Percentiles rank a stretch among this genome's conserved stretches.
Evolutionary conservation across 2,329 filamentous ascomycete species (phyloP).

Genomic region (Colletotrichum sp.): DNA sequence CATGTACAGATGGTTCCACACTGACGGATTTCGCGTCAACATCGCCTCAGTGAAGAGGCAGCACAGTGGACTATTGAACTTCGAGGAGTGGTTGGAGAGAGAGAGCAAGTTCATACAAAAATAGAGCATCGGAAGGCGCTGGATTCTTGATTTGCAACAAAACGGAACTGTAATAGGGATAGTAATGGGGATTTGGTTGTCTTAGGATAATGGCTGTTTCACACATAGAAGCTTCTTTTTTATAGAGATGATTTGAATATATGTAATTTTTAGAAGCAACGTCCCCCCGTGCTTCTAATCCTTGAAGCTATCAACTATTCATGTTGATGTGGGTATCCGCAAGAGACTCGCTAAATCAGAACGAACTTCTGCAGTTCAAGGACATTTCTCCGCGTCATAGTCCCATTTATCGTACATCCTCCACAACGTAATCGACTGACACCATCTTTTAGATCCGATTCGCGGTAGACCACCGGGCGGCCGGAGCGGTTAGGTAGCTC

Average conservation of each 20-base stretch:
- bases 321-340: background rate
- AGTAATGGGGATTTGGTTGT: background rate
- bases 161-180: background rate
- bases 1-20: background rate
- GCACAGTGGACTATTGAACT: background rate
- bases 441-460: background rate
- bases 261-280: too few relatives aligned
- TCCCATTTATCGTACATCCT: background rate
- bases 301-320: background rate
- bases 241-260: background rate
- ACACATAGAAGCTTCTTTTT: background rate
- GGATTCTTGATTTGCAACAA: accelerated
- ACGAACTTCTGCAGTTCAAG: background rate
- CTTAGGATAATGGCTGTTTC: background rate
- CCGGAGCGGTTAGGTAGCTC: slow-evolving; percentile 3
- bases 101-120: background rate
- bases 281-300: too few relatives aligned
- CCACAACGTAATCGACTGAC: accelerated
- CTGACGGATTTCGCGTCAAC: background rate
- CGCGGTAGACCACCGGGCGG: slow-evolving; percentile 5
- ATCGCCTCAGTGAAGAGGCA: background rate
- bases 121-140: background rate
- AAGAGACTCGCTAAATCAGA: background rate
- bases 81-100: background rate
- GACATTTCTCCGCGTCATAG: background rate